A percentile compares a stretch with the other conserved stretches of the same genome.
These are phyloP conservation scores for Odontarrhena argentea DNA, from an alignment of 345 rosid genomes.

Conservation along the genomic window DNA sequence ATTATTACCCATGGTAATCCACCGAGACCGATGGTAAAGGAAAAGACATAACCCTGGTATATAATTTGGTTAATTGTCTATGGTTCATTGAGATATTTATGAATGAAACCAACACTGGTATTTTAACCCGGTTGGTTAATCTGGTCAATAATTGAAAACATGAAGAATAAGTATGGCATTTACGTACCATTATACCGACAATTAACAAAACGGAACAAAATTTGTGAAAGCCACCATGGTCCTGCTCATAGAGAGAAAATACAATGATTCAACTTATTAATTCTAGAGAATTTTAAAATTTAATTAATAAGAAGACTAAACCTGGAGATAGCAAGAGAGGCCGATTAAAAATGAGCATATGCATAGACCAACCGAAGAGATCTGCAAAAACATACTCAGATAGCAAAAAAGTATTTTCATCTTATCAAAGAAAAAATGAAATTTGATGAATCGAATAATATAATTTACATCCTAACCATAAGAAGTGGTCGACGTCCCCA, in stretches of 20 bases:
- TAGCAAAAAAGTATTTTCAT: background rate
- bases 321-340: constrained; percentile 55
- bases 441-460: background rate
- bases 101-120: background rate
- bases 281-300: background rate
- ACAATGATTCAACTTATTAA: background rate
- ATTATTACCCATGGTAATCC: constrained; percentile 61
- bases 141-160: background rate
- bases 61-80: constrained; percentile 3
- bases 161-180: background rate
- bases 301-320: constrained; percentile 6
- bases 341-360: constrained; percentile 43
- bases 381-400: constrained; percentile 25
- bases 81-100: background rate
- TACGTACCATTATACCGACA: constrained; percentile 49
- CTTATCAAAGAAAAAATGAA: background rate
- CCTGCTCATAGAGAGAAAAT: constrained; percentile 31
- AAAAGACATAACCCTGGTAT: constrained; percentile 44
- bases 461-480: constrained; percentile 36
- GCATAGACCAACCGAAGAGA: constrained; percentile 46
- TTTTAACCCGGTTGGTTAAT: background rate
- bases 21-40: constrained; percentile 49
- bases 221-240: constrained; percentile 27
- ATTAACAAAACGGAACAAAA: constrained; percentile 43
- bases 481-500: constrained; percentile 49